Evolutionary conservation across 495 filamentous ascomycete species (phyloP), one percentile per base, ranked within the genome.

Genomic region (Cercophora scortea): DNA sequence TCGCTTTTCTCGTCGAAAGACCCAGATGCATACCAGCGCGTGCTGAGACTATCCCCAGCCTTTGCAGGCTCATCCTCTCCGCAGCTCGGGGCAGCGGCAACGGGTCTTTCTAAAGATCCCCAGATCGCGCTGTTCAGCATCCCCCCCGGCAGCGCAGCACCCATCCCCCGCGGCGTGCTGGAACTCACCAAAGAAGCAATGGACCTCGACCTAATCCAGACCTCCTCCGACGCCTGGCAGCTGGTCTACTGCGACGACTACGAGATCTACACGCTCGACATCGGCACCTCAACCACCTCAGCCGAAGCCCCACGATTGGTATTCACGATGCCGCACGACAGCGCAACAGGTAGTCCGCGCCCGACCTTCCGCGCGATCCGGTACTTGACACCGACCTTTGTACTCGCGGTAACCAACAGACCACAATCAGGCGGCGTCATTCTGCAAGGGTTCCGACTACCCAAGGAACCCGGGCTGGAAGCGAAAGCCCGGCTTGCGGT

Each of bases 121-220:
- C 86, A 98, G 68, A 82, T 98, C 54, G 84, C 89, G 36, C 66
- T 95, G 49, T 90, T 96, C 67, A 74, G 81, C 65, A 80, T 81
- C n/a, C 80, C 79, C 36, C 64, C 74, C 25, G 63, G 79, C 52
- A 36, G 2, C 16, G 63, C 66, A 41, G 66, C 77, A 34, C 72
- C 80, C n/a, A 83, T 85, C 62, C 67, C 85, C 12, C 78, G 85
- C 58, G 81, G 82, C 10, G 79, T 82, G 42, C 79, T 95, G 43
- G 72, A 80, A n/a, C 73, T 85, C 35, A 68, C 66, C 8, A 76
- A 83, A 59, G 90, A 96, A 70, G 88, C 85, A 18, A 85, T 81
- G 64, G 93, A 96, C 71, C 58, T 94, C 44, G 90, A 95, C 64
- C 79, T 94, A 34, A 71, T 80, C 17, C 80, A 82, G 55, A 76